phyloP scores from a whole-genome alignment of 1,284 basidiomycete species.

The Ustilago esculenta region DNA sequence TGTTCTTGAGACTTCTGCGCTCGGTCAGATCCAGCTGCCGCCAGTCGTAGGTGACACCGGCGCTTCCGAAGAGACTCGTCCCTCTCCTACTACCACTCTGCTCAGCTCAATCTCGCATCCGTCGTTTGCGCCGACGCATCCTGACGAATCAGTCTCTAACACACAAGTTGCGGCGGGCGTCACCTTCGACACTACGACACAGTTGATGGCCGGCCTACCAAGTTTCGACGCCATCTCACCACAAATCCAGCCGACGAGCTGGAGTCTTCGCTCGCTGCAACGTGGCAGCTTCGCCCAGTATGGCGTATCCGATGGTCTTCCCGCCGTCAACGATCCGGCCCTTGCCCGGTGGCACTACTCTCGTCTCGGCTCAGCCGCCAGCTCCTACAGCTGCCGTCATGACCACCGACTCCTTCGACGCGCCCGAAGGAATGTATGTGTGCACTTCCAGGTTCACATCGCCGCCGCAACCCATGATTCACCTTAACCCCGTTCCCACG shows the following conservation, averaged over 20 bases:
- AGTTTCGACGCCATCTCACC: no score
- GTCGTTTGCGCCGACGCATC: no score
- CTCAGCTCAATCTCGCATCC: no score
- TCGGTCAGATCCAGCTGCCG: no score
- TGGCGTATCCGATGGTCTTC: slow-evolving; percentile 38
- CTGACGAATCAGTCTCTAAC: no score
- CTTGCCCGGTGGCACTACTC: slow-evolving; percentile 27
- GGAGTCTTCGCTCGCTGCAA: not conserved
- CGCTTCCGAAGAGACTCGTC: no score
- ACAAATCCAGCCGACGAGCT: no score
- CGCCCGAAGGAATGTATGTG: slow-evolving; percentile 55
- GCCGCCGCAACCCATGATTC: slow-evolving; percentile 41
- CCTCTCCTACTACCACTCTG: no score
- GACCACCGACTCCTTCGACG: slow-evolving; percentile 47
- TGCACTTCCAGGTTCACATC: slow-evolving; percentile 45
- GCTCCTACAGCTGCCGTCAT: slow-evolving; percentile 27
- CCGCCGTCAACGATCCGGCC: slow-evolving; percentile 21
- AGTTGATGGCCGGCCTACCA: not conserved
- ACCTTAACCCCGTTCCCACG: slow-evolving; percentile 33
- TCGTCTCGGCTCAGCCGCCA: slow-evolving; percentile 28
- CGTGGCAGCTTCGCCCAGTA: slow-evolving; percentile 1
- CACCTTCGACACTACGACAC: not conserved
- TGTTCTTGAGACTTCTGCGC: no score
- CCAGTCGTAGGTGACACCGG: no score
- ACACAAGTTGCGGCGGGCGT: no score